phyloP scores from a whole-genome alignment of 1,139 yeast genomes.

The Protomyces lactucae-debilis region DNA sequence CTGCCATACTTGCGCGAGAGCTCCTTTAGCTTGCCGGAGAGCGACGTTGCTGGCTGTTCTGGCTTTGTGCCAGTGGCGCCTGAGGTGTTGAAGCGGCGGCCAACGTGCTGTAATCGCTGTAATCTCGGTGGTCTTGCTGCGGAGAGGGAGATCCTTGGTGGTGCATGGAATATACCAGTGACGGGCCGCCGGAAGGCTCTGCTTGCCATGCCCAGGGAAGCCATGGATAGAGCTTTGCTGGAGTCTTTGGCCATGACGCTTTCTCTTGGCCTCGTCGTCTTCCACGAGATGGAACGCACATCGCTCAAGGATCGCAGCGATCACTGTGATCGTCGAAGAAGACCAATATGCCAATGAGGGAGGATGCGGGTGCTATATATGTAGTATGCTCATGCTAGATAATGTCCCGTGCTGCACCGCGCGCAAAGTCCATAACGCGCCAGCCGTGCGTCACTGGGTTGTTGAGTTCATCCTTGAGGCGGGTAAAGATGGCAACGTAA shows the following conservation, averaged over 20 bases:
- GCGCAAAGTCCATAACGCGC: conserved; percentile 91
- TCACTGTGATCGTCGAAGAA: not conserved
- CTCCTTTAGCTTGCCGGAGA: conserved; percentile 47
- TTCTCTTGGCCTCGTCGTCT: too few relatives aligned
- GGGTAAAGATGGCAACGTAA: conserved; percentile 92
- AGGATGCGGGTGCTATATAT: not conserved
- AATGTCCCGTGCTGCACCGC: conserved; percentile 39
- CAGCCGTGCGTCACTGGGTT: conserved; percentile 93
- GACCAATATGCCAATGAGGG: not conserved
- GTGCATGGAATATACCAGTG: not conserved
- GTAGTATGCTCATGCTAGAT: not conserved
- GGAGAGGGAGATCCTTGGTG: not conserved
- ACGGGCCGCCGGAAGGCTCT: not conserved
- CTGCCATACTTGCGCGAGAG: conserved; percentile 83
- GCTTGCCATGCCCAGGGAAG: not conserved
- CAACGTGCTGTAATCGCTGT: not conserved
- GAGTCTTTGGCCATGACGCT: not conserved
- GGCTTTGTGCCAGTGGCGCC: not conserved
- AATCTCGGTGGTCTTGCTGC: not conserved
- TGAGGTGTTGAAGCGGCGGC: not conserved
- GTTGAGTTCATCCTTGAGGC: conserved; percentile 86
- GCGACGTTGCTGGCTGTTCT: conserved; percentile 2
- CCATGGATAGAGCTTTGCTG: not conserved
- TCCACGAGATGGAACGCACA: not conserved
- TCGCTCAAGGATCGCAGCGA: not conserved